phyloP scores from a whole-genome alignment of 116 monocot species.

The Zostera marina region DNA sequence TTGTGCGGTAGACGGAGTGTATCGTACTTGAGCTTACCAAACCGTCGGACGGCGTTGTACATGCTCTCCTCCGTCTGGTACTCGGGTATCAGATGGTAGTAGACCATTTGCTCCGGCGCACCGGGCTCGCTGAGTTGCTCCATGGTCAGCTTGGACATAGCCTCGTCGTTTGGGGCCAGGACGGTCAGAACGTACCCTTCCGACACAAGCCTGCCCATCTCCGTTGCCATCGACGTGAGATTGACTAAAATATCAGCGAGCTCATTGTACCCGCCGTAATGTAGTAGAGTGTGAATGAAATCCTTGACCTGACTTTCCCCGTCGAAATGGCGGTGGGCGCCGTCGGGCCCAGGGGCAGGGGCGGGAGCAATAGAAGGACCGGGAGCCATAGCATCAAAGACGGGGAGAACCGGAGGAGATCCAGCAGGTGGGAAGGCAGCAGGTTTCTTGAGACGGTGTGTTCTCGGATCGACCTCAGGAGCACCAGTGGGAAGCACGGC shows the following conservation, averaged over 20 bases:
- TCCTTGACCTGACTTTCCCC: conserved; percentile 49
- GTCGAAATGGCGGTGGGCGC: conserved; percentile 51
- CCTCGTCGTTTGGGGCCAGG: conserved; percentile 95
- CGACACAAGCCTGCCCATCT: conserved; percentile 89
- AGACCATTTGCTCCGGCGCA: conserved; percentile 84
- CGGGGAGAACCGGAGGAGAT: conserved; percentile 57
- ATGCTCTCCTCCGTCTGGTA: conserved; percentile 99
- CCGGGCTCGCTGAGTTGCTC: conserved; percentile 91
- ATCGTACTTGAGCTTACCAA: conserved; percentile 83
- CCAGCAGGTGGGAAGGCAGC: conserved; percentile 58
- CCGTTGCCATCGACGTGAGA: conserved; percentile 84
- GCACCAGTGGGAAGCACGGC: conserved; percentile 63
- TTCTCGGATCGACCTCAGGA: conserved; percentile 52
- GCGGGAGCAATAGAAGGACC: conserved; percentile 82
- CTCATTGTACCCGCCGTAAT: conserved; percentile 99
- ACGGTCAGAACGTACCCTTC: conserved; percentile 94
- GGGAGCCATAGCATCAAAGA: conserved; percentile 84
- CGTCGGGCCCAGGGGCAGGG: conserved; percentile 59
- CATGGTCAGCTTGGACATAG: conserved; percentile 65
- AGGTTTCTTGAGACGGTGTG: conserved; percentile 23
- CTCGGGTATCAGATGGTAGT: conserved; percentile 94
- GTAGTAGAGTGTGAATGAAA: conserved; percentile 92
- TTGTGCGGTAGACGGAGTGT: conserved; percentile 73
- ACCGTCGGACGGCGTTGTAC: conserved; percentile 93
- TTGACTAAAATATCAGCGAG: conserved; percentile 93